Evolutionary conservation across 2,329 filamentous ascomycete genomes (phyloP).

Genomic region (Botrytis byssoidea): DNA sequence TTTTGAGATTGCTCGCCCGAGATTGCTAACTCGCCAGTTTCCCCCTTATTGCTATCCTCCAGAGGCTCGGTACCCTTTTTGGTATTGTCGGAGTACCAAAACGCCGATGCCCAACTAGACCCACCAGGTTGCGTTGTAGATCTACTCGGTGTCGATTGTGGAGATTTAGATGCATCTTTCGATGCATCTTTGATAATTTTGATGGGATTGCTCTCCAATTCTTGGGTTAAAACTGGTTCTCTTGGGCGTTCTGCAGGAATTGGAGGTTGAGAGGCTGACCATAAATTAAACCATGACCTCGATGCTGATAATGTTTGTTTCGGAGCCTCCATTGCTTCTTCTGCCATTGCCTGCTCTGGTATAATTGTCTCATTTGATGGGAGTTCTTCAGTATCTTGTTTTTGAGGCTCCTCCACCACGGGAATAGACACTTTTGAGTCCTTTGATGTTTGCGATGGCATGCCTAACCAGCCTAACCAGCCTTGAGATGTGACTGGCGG

Average conservation of each 20-base stretch:
- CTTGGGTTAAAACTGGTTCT: conserved; percentile 21
- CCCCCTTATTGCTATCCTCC: conserved; percentile 21
- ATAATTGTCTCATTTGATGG: neutral
- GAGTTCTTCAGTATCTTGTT: conserved; percentile 14
- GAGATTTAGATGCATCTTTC: conserved; percentile 12
- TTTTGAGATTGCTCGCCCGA: conserved; percentile 57
- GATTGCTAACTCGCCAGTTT: conserved; percentile 52
- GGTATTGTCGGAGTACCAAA: conserved; percentile 60
- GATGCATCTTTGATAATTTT: conserved; percentile 27
- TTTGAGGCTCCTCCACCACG: conserved; percentile 15
- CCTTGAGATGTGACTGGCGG: conserved; percentile 43
- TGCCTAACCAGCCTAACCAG: conserved; percentile 56
- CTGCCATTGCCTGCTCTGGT: conserved; percentile 13
- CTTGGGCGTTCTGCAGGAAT: conserved; percentile 29
- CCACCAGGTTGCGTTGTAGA: conserved; percentile 38
- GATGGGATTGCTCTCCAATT: conserved; percentile 21
- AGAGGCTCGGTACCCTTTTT: conserved; percentile 31
- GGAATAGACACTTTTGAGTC: conserved; percentile 16
- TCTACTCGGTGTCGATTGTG: conserved; percentile 16
- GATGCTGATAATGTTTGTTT: conserved; percentile 15
- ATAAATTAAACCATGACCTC: conserved; percentile 38
- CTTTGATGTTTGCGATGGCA: conserved; percentile 31
- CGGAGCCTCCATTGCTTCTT: conserved; percentile 14
- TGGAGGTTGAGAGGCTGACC: conserved; percentile 31
- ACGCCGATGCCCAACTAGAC: conserved; percentile 67